Evolutionary conservation across 306 rosid genomes (phyloP), one percentile per base, ranked within the genome.

Genomic region (Acacia melanoxylon): DNA sequence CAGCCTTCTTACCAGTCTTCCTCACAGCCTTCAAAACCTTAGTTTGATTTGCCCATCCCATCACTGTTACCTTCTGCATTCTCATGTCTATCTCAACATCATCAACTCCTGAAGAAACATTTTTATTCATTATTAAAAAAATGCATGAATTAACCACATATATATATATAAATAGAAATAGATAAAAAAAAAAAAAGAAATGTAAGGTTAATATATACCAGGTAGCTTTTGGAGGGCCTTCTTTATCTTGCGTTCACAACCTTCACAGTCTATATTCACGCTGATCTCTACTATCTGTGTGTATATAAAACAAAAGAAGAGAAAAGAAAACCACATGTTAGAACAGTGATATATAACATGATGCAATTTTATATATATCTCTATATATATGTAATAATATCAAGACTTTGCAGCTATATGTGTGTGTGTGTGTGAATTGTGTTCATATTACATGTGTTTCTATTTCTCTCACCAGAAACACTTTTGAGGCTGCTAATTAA

Each of bases 51-150:
- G 89, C 90, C 94, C 93, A 91, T 67, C 97, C 97, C 89, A 86
- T 91, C n/a, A 93, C 97, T 0, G 94, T 88, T 63, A 93, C 94
- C 86, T 91, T 93, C 56, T 93, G 97, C 89, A 86, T 80, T 72
- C 73, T 75, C 52, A 85, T 78, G 83, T 93, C 89, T 78, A 90
- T 87, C 13, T 89, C 91, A 20, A 93, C 88, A 56, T 81, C 83
- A 41, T 91, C 89, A 40, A 93, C 93, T 54, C 97, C 97, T 91
- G 79, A 16, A 33, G 6, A 48, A 37, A 16, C 19, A 40, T 37
- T 81, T 40, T 6, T 16, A 51, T 15, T 51, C 35, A 37, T 65
- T 19, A 56, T 15, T 33, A 46, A 46, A 58, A 58, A 45, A 1
- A 31, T 24, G 7, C 10, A 68, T 7, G 9, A 52, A 20, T 80